Evolutionary conservation across 2,329 filamentous ascomycete genomes (phyloP), one percentile per base, ranked within the genome.

Genomic region (Metarhizium rileyi): DNA sequence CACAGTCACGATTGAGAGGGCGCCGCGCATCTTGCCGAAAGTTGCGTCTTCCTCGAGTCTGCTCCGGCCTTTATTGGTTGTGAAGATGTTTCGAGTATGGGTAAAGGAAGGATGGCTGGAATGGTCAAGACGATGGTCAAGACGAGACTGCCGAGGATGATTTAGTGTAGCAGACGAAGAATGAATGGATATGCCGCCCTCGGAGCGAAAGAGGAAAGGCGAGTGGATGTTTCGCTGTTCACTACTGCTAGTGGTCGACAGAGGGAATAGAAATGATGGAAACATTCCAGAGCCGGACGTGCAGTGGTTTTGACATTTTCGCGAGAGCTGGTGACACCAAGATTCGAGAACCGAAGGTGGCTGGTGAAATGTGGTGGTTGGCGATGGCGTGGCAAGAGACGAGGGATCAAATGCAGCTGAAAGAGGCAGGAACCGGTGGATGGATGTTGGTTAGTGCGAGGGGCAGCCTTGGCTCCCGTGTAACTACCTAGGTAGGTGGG

Each of bases 11-110:
- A 68, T 38, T 26, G 60, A 53, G 44, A 63, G 47, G 27, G 55
- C 57, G 42, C 55, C 55, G 40, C 61, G 65, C 66, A 68, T 68
- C 47, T 56, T 59, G 59, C 48, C 14, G 43, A 50, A 46, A 50
- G 44, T 54, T 47, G 33, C 25, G 10, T 22, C 22, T 18, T 12
- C 20, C n/a, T n/a, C n/a, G 5, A 25, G 16, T 14, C 20, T 38
- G 35, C 35, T 8, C n/a, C 35, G n/a, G 38, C 38, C 38, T 7
- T 18, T 20, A 14, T 10, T 42, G 5, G 23, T 10, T 18, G 38
- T 14, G 42, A 30, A 10, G 30, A 28, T 12, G 26, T 42, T 42
- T 42, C 38, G 50, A 49, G 16, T n/a, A 14, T 10, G 3, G 5
- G 8, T 16, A 5, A 14, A 33, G 30, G 30, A 16, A 33, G 30